These are phyloP conservation scores for Pisolithus microcarpus DNA, from an alignment of 768 basidiomycete species.

Conservation along the genomic window DNA sequence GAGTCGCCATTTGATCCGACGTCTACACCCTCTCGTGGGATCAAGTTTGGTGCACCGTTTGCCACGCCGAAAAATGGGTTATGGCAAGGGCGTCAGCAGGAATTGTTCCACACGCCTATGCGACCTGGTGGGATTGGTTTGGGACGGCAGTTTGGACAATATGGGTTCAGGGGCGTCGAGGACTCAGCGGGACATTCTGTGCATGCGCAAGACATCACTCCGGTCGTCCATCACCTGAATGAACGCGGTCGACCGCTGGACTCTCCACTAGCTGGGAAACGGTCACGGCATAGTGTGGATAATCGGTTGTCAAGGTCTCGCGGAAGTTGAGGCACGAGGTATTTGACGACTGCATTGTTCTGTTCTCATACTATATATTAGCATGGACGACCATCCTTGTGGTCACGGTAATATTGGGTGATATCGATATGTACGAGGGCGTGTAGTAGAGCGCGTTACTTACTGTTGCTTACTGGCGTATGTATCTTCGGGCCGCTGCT, in stretches of 20 bases:
- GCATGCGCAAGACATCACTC: constrained; percentile 42
- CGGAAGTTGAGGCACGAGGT: background rate
- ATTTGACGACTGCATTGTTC: background rate
- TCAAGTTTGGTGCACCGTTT: constrained; percentile 52
- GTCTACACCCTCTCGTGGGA: constrained; percentile 75
- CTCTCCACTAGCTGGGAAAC: constrained; percentile 24
- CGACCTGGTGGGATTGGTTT: constrained; percentile 22
- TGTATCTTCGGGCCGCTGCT: too few species aligned
- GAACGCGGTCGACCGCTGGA: constrained; percentile 19
- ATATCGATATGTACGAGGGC: too few species aligned
- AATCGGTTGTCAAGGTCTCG: constrained; percentile 2
- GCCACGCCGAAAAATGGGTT: constrained; percentile 54
- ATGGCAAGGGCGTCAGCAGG: constrained; percentile 38
- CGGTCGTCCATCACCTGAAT: constrained; percentile 36
- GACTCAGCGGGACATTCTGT: constrained; percentile 1
- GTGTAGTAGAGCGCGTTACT: too few species aligned
- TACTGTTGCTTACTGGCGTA: too few species aligned
- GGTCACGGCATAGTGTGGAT: constrained; percentile 15
- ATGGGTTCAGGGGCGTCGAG: background rate
- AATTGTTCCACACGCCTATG: constrained; percentile 50
- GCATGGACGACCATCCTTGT: background rate
- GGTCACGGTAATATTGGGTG: too few species aligned
- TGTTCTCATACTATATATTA: background rate
- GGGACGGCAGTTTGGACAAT: constrained; percentile 7
- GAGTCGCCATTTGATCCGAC: constrained; percentile 69